Evolutionary conservation across 306 rosid genomes (phyloP).

Genomic region (Medicago ruthenica): DNA sequence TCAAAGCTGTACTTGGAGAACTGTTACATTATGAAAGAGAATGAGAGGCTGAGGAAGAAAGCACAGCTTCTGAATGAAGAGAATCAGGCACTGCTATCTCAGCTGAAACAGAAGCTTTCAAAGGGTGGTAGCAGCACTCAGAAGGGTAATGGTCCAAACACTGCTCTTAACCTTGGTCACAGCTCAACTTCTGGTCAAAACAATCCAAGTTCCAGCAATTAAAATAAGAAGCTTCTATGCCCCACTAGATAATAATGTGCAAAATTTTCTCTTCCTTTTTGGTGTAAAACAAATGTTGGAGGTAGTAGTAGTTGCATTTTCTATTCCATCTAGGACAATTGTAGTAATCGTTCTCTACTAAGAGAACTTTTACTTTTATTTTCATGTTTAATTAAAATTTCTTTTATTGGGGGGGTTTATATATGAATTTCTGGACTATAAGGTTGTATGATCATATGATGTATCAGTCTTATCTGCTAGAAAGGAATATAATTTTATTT

Average conservation of each 20-base stretch:
- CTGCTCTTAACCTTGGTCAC: constrained; percentile 73
- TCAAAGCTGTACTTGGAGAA: constrained; percentile 91
- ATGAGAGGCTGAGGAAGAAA: constrained; percentile 94
- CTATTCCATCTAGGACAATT: constrained; percentile 64
- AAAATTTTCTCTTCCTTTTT: constrained; percentile 33
- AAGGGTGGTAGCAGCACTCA: constrained; percentile 49
- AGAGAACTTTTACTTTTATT: constrained; percentile 47
- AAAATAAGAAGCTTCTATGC: constrained; percentile 48
- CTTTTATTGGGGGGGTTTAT: constrained; percentile 57
- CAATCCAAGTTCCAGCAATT: constrained; percentile 71
- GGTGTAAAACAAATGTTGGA: constrained; percentile 65
- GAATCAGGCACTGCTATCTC: constrained; percentile 86
- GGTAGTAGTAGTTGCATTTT: constrained; percentile 54
- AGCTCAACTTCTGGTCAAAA: constrained; percentile 60
- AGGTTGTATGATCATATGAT: constrained; percentile 60
- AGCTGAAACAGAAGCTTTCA: constrained; percentile 87
- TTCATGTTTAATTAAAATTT: constrained; percentile 50
- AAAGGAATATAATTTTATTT: constrained; percentile 59
- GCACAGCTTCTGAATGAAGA: constrained; percentile 95
- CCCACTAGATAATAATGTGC: constrained; percentile 56
- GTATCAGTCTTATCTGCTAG: constrained; percentile 68
- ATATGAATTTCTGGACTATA: constrained; percentile 58
- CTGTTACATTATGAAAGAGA: constrained; percentile 96
- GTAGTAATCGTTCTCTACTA: constrained; percentile 41
- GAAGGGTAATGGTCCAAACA: constrained; percentile 53